Evolutionary conservation across 2,329 filamentous ascomycete species (phyloP), one percentile per base, ranked within the genome.

Genomic region (Fusarium transvaalense): DNA sequence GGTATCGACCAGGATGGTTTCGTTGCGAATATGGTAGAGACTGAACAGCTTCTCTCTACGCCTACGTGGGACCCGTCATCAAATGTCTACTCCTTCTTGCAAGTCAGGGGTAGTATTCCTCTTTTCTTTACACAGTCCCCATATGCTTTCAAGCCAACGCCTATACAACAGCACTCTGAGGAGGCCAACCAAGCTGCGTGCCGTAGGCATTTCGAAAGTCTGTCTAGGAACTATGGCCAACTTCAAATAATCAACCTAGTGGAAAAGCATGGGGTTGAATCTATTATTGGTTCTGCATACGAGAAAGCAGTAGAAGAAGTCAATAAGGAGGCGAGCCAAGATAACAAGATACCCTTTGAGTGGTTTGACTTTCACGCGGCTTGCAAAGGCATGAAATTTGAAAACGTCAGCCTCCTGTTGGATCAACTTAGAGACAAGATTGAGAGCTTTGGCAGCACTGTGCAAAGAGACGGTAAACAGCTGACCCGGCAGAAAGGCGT

Each of bases 301-400:
- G 87, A 97, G 74, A 84, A 86, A 50, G 89, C 89, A 60, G 85
- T 92, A 2, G 82, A 88, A 48, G 79, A 82, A 25, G 82, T 95
- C 54, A 97, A 96, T 67, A 84, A 90, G 10, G 83, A 86, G 41
- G 82, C 84, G 6, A 77, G 84, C 21, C 83, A 88, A 23, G 77
- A 68, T 17, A 48, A 78, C 3, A 69, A 67, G n/a, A 73, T 79
- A 34, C 72, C 77, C 1, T 97, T 97, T 74, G 93, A 97, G 76
- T 99, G 96, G 96, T 99, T 98, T 73, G 96, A 99, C 76, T 99
- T 99, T 74, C 96, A 98, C 77, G 86, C 89, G 19, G 92, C 92
- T 29, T 98, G 96, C 75, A 91, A 93, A 17, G 96, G 96, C 1
- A 97, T 99, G 95, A 97, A 93, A 72, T 99, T 98, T 75, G 95